Base-by-base conservation (phyloP, 108 stramenopile species). In the Skeletonema grethae region DNA sequence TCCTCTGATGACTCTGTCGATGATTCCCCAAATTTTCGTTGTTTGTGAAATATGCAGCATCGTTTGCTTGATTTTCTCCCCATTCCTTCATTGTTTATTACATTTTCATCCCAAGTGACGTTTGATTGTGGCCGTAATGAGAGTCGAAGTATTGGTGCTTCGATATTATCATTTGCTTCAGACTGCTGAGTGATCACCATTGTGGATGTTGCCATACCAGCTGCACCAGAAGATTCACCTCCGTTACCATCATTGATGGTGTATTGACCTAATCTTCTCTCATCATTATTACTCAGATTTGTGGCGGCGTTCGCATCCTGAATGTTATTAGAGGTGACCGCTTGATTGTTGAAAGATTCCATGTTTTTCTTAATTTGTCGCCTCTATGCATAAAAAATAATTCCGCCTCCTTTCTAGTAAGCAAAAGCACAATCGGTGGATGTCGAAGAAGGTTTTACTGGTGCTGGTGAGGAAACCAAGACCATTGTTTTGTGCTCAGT, bases 21-120 rank as follows among this genome's bases (percentile, higher is more conserved):
- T 18, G 87, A 88, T 67, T 97, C 97, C 20, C 90, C 96, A 74
- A 97, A 98, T 10, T 81, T 81, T 57, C 95, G 68, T 71, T 90
- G 85, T 70, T 98, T 98, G 84, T 97, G 96, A 76, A 93, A 98
- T 56, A 98, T 97, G 77, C 97, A 98, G 70, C 97, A 98, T 53
- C 95, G 76, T 76, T 98, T 98, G 4, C 88, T 90, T 15, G 89
- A 93, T 80, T 97, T 97, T 50, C 93, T 68, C 30, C 95, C 94
- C 72, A 97, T 61, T 3, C 96, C 94, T 73, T 98, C 97, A 67
- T 98, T 98, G 67, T 98, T 90, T 12, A 97, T 72, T 13, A 95
- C 93, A 57, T 79, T 77, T 75, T 91, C 85, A 38, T 92, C 87
- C 90, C 90, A 87, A 57, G 73, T 80, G 3, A 80, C 79, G 32